Base-by-base conservation (phyloP, 495 filamentous ascomycete species). In the Hypoxylon lenormandii region DNA sequence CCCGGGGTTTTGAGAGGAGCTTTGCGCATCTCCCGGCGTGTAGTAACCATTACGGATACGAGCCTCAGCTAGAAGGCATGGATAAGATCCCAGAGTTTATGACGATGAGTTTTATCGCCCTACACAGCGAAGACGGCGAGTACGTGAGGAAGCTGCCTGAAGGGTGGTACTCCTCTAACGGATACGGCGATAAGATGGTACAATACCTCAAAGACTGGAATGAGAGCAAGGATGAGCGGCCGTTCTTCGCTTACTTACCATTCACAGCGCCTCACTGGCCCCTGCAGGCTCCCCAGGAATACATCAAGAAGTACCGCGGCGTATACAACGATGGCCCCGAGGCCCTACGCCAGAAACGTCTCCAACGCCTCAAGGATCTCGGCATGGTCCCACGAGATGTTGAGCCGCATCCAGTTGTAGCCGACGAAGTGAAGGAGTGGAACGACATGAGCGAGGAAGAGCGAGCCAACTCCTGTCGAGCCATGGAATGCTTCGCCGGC, bases 231-330 rank as follows among this genome's bases (percentile, higher is more conserved):
- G 75, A 82, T 38, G 80, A 84, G 36, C 79, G 79, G 26, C 87
- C 86, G 0, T 88, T 89, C 79, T 88, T 88, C 73, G 86, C 80
- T 3, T 88, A 88, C 52, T 71, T 87, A 0, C 83, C 86, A 12
- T 88, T 87, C 69, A 85, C 85, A 3, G 87, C 86, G 0, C 86
- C 87, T 12, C 86, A 89, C 57, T 88, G 87, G 86, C 86, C 85
- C 8, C 76, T 88, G 5, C 86, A 89, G 54, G 85, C 84, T 4
- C 84, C 85, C 0, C 76, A 82, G 37, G 81, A 86, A 46, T 84
- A 84, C 62, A 85, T 86, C 42, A 68, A 72, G 60, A 84, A 83
- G 59, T 87, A 88, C 70, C 78, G 80, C 22, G 86, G 87, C 21
- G 76, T 85, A 0, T 88, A 88, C 67, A 81, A 88, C 53, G 81